phyloP scores from a whole-genome alignment of 1,284 basidiomycete species.

The Fomitopsis betulina region DNA sequence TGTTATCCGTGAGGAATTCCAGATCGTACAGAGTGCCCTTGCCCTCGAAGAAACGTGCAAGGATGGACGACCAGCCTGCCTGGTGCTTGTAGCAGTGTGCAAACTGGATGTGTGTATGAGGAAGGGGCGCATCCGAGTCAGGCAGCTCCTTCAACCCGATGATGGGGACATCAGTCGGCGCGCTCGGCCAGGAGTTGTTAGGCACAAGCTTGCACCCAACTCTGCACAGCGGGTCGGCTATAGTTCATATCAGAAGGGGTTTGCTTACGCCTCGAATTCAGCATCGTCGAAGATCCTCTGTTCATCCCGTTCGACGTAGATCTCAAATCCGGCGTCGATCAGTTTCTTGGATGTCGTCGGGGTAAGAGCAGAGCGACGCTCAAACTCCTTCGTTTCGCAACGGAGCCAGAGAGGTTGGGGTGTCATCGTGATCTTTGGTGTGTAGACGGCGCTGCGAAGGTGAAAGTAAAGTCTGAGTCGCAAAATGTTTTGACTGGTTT shows the following conservation, averaged over 20 bases:
- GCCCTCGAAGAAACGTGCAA: conserved; percentile 86
- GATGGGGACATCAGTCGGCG: conserved; percentile 77
- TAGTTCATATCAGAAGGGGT: conserved; percentile 5
- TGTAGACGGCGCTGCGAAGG: background rate
- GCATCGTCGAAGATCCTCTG: conserved; percentile 95
- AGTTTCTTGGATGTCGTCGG: conserved; percentile 90
- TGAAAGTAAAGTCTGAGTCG: background rate
- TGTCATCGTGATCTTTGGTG: conserved; percentile 20
- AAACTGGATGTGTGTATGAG: conserved; percentile 97
- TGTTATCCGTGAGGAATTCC: conserved; percentile 90
- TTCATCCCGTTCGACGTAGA: conserved; percentile 90
- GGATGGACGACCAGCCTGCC: conserved; percentile 87
- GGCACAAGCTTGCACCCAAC: conserved; percentile 88
- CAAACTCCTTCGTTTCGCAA: conserved; percentile 93
- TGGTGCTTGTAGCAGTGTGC: conserved; percentile 99
- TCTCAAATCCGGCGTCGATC: conserved; percentile 88
- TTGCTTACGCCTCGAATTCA: conserved; percentile 87
- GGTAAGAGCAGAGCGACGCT: conserved; percentile 91
- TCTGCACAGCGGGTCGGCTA: conserved; percentile 34
- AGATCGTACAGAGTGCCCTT: conserved; percentile 92
- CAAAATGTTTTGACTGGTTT: conserved; percentile 10
- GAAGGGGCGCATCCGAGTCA: conserved; percentile 74
- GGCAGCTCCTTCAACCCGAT: conserved; percentile 97
- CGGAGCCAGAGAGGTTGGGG: conserved; percentile 75
- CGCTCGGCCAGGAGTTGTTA: conserved; percentile 87